Evolutionary conservation across 257 asterid genomes (phyloP).

Genomic region (Prunella vulgaris): DNA sequence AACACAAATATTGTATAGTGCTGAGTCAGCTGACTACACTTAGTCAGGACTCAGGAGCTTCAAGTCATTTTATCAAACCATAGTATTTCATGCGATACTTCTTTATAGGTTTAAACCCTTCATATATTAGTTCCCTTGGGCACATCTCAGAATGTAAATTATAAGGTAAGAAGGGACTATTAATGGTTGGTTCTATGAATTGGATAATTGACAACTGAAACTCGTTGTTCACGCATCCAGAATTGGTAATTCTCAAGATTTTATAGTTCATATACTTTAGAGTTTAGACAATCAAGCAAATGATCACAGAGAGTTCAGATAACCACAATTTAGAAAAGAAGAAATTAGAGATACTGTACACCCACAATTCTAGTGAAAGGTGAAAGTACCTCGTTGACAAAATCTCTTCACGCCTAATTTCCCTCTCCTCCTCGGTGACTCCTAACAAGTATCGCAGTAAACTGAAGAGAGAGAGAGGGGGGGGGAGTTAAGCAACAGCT

Average conservation of each 20-base stretch:
- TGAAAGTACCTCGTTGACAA: slow-evolving; percentile 72
- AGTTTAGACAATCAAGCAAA: not conserved
- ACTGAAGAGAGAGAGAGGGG: slow-evolving; percentile 37
- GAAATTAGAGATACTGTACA: slow-evolving; percentile 1
- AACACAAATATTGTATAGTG: not conserved
- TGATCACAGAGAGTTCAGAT: not conserved
- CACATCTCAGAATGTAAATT: not conserved
- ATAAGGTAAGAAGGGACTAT: not conserved
- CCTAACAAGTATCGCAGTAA: slow-evolving; percentile 79
- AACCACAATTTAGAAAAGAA: not conserved
- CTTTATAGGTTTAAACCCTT: not conserved
- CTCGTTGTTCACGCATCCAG: not conserved
- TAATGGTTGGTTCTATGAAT: not conserved
- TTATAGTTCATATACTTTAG: not conserved
- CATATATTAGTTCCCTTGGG: not conserved
- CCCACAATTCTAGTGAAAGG: slow-evolving; percentile 5
- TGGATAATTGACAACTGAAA: not conserved
- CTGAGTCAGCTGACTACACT: not conserved
- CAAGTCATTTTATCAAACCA: not conserved
- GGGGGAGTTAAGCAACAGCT: not conserved
- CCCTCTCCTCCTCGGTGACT: slow-evolving; percentile 87
- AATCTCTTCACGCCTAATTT: slow-evolving; percentile 85
- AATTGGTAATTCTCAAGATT: not conserved
- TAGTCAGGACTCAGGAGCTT: not conserved
- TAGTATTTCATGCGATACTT: too few relatives aligned